phyloP scores from a whole-genome alignment of 208 protist genomes.

The Leishmania tropica region DNA sequence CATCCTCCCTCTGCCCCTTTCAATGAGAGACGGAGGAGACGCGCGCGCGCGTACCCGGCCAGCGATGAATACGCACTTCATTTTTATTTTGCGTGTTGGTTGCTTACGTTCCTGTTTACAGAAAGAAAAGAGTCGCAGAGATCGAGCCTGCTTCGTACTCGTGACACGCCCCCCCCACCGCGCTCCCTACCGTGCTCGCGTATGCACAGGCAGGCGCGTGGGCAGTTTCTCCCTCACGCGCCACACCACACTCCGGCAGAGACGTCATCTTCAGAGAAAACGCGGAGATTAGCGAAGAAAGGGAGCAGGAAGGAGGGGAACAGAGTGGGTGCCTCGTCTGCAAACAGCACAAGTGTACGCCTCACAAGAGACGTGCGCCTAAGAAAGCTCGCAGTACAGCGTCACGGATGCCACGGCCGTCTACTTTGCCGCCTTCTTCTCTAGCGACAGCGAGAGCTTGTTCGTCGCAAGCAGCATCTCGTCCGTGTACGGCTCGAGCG shows the following conservation, averaged over 20 bases:
- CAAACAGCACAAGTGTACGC: background rate
- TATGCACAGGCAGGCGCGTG: background rate
- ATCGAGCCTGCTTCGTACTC: background rate
- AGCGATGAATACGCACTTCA: background rate
- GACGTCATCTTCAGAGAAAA: background rate
- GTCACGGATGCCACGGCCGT: background rate
- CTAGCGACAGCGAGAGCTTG: constrained; percentile 87
- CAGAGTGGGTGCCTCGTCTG: background rate
- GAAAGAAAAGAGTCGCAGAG: constrained; percentile 16
- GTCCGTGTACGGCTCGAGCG: constrained; percentile 83
- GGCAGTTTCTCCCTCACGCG: background rate
- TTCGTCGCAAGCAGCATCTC: constrained; percentile 77
- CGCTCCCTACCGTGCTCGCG: no score
- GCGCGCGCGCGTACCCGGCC: background rate
- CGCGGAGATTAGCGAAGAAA: background rate
- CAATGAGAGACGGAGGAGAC: background rate
- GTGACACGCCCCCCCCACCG: background rate
- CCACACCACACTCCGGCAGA: background rate
- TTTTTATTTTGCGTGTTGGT: constrained; percentile 15
- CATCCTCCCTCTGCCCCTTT: background rate
- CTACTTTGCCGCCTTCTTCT: constrained; percentile 46
- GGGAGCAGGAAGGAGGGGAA: background rate
- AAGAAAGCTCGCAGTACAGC: background rate
- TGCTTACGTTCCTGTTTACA: constrained; percentile 18
- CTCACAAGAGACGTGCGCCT: background rate